Base-by-base conservation (phyloP, 1,139 yeast species). In the Kodamaea ohmeri region DNA sequence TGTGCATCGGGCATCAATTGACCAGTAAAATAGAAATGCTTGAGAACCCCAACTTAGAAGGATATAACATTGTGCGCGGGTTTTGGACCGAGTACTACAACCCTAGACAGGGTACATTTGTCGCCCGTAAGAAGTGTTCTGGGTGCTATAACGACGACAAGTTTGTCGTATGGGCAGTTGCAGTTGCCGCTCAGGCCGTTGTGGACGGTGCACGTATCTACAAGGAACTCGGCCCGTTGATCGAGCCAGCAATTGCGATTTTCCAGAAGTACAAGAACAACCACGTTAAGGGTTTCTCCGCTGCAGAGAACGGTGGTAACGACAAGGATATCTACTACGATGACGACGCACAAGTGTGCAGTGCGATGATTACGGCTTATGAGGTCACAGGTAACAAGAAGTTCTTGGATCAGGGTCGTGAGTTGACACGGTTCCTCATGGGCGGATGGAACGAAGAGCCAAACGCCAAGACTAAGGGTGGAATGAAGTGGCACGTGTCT, bases 331-430 rank as follows among this genome's bases (percentile, higher is more conserved):
- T 83, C 35, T 81, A 82, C 56, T 82, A 79, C 48, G 90, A 83
- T 55, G 90, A 83, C 52, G 84, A 82, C 53, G 90, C 89, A 4
- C 90, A 83, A 54, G 80, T 81, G 12, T 83, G 85, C 14, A 71
- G 82, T 49, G 83, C 83, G 8, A 68, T 80, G 51, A 63, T 83
- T 41, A 72, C 82, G 1, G 86, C 87, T 1, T 83, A 78, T 52
- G 88, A 82, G 50, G 87, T 79, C 17, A 80, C 88, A 1, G 76
- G 76, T 1, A 72, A 80, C 46, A 63, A 63, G 47, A 61, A 63
- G 36, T 78, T 65, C 51, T 63, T 82, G 47, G 80, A 76, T 47
- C 70, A 69, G 51, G 84, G 80, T 6, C 66, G 78, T 38, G 85
- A 78, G 49, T 64, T 80, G 50, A 80, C 74, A 33, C 58, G 78